A percentile compares a stretch with the other conserved stretches of the same genome.
phyloP scores from a whole-genome alignment of 2,329 filamentous ascomycete species.

The Botrytis medusae region DNA sequence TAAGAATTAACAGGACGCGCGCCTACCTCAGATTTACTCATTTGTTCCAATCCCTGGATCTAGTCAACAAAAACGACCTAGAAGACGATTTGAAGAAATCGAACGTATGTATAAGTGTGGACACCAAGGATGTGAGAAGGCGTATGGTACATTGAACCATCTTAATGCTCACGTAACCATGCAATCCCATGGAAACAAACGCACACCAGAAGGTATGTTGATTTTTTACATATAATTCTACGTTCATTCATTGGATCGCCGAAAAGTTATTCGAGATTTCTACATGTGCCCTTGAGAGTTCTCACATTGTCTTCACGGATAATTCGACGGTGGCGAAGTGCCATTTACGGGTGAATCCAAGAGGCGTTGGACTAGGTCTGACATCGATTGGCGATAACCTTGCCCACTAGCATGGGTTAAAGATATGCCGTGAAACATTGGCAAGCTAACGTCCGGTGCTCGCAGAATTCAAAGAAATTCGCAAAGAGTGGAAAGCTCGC shows the following conservation, averaged over 20 bases:
- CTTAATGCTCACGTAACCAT: conserved; percentile 98
- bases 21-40: conserved; percentile 81
- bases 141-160: conserved; percentile 96
- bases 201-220: conserved; percentile 90
- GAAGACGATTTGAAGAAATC: conserved; percentile 94
- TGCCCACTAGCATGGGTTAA: conserved; percentile 46
- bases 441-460: conserved; percentile 33
- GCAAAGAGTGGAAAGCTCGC: conserved; percentile 98
- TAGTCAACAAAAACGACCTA: conserved; percentile 93
- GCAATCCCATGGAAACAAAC: conserved; percentile 93
- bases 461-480: conserved; percentile 92
- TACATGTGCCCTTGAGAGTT: neutral
- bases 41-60: conserved; percentile 97
- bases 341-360: conserved; percentile 35
- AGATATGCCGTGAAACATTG: conserved; percentile 37
- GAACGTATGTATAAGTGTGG: conserved; percentile 99
- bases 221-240: neutral
- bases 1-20: conserved; percentile 42
- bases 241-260: neutral
- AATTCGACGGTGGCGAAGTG: neutral
- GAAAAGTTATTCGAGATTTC: neutral
- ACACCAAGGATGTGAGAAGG: conserved; percentile 98
- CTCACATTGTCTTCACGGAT: conserved; percentile 14
- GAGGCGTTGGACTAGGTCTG: conserved; percentile 50
- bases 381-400: conserved; percentile 48